These are phyloP conservation scores for Cajanus cajan DNA, from an alignment of 306 rosid species.

Conservation along the genomic window DNA sequence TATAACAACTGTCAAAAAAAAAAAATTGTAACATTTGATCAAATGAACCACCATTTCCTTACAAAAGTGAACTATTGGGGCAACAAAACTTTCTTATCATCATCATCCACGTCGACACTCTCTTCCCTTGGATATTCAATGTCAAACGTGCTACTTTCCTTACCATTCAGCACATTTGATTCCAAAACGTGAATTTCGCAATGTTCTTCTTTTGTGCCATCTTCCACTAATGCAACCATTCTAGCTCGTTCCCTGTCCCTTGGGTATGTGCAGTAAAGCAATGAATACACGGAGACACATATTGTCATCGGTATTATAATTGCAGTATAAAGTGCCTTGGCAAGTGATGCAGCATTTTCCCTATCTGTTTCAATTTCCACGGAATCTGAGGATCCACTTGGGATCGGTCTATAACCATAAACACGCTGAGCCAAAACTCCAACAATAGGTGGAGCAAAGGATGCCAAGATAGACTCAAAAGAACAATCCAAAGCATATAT, in stretches of 20 bases:
- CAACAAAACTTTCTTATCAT: conserved; percentile 48
- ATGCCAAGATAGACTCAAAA: conserved; percentile 63
- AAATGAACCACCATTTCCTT: not conserved
- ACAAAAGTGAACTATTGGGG: conserved; percentile 22
- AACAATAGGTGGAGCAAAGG: conserved; percentile 84
- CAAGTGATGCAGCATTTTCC: conserved; percentile 74
- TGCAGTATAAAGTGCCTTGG: conserved; percentile 75
- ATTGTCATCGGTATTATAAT: conserved; percentile 67
- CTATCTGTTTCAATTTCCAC: conserved; percentile 60
- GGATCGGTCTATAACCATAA: conserved; percentile 64
- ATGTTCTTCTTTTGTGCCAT: conserved; percentile 24
- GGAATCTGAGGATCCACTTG: conserved; percentile 55
- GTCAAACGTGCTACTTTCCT: conserved; percentile 24
- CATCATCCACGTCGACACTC: conserved; percentile 34
- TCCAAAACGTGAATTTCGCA: conserved; percentile 27
- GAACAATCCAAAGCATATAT: conserved; percentile 81
- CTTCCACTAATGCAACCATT: conserved; percentile 47
- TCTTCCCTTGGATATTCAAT: conserved; percentile 33
- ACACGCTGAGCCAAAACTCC: conserved; percentile 77
- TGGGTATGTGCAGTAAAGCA: conserved; percentile 74
- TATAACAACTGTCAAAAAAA: too few species aligned
- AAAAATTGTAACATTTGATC: not conserved
- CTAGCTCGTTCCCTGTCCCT: conserved; percentile 79
- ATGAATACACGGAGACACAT: conserved; percentile 65
- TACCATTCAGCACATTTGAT: conserved; percentile 20